Percentiles rank a stretch among this genome's conserved stretches.
Evolutionary conservation across 1,139 yeast species (phyloP).

Genomic region (Magnusiomyces paraingens): DNA sequence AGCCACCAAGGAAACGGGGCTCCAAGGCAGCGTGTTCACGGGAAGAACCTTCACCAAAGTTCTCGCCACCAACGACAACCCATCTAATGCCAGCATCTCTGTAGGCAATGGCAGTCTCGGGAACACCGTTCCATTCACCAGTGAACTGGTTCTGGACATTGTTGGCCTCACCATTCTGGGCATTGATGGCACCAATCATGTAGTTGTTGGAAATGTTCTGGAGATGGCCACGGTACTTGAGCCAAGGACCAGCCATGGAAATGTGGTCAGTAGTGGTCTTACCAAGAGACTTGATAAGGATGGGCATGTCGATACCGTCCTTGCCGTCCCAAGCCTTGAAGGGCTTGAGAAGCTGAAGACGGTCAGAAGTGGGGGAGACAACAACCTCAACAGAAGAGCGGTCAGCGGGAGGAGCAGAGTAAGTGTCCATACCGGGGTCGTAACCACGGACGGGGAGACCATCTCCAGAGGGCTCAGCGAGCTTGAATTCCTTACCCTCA

Average conservation of each 20-base stretch:
- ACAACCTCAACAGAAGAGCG: conserved; percentile 68
- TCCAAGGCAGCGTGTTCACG: conserved; percentile 99
- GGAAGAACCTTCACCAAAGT: conserved; percentile 99
- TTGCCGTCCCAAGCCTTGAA: conserved; percentile 95
- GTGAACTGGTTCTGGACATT: conserved; percentile 82
- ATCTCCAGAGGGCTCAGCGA: conserved; percentile 82
- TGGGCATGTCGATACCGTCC: conserved; percentile 84
- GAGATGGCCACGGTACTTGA: conserved; percentile 99
- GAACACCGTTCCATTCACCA: conserved; percentile 91
- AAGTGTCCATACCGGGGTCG: conserved; percentile 92
- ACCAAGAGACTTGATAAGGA: conserved; percentile 93
- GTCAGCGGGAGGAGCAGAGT: conserved; percentile 95
- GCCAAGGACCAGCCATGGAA: conserved; percentile 99
- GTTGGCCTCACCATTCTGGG: conserved; percentile 95
- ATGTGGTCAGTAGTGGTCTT: conserved; percentile 99
- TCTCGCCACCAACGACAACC: conserved; percentile 99
- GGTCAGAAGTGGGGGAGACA: conserved; percentile 80
- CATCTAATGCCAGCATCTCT: conserved; percentile 87
- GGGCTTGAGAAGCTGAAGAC: conserved; percentile 86
- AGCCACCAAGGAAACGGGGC: conserved; percentile 99
- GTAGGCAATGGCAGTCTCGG: conserved; percentile 92
- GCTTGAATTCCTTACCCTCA: conserved; percentile 92
- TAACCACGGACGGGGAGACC: conserved; percentile 85
- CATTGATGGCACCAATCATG: conserved; percentile 99
- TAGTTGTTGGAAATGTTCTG: conserved; percentile 98